These are phyloP conservation scores for Diaporthe eres DNA, from an alignment of 2,329 filamentous ascomycete species.

Conservation along the genomic window DNA sequence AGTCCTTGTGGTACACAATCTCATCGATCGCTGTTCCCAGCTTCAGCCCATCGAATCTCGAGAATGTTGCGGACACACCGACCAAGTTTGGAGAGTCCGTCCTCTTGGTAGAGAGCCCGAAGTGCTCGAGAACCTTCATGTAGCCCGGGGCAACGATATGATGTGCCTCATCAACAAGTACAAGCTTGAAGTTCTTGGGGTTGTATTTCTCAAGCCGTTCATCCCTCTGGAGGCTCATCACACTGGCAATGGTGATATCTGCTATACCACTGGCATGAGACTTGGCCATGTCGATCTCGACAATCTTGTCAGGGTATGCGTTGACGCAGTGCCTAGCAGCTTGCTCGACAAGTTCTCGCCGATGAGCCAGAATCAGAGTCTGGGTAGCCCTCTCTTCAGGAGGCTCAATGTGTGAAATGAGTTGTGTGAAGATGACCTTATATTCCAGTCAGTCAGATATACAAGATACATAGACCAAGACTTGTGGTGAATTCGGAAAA, in stretches of 20 bases:
- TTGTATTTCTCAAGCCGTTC: conserved; percentile 87
- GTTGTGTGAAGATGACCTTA: conserved; percentile 94
- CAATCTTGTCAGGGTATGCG: conserved; percentile 83
- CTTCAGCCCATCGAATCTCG: conserved; percentile 84
- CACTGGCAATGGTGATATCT: conserved; percentile 94
- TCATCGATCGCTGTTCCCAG: conserved; percentile 91
- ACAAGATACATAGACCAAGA: neutral
- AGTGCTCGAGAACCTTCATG: conserved; percentile 81
- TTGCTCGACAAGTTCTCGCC: conserved; percentile 94
- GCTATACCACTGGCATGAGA: conserved; percentile 82
- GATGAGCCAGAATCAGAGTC: conserved; percentile 92
- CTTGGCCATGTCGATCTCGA: conserved; percentile 94
- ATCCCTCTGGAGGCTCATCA: conserved; percentile 85
- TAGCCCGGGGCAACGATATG: conserved; percentile 93
- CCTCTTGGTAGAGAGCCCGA: conserved; percentile 71
- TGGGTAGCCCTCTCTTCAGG: conserved; percentile 72
- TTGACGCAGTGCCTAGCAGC: conserved; percentile 86
- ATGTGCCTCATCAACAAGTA: conserved; percentile 96
- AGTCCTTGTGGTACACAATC: conserved; percentile 92
- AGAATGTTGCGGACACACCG: conserved; percentile 85
- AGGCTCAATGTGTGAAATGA: conserved; percentile 82
- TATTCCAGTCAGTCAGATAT: conserved; percentile 11
- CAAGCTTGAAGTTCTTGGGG: conserved; percentile 83
- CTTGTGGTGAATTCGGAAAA: neutral
- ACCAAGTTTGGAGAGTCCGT: conserved; percentile 76